phyloP scores from a whole-genome alignment of 2,329 filamentous ascomycete species.

The Paraphaeosphaeria minitans region DNA sequence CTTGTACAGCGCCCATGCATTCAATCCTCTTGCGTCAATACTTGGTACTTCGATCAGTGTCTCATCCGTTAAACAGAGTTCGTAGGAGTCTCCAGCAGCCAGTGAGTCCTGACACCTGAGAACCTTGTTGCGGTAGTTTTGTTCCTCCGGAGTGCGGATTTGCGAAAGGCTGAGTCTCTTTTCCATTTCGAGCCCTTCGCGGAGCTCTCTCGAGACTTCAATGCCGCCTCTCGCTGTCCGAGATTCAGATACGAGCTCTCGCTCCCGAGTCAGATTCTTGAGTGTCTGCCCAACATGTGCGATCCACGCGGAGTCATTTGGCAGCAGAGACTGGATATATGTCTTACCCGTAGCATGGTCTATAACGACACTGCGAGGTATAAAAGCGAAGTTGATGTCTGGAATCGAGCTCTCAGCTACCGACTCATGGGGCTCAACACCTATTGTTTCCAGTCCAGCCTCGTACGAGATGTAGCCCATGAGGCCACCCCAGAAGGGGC shows the following conservation, averaged over 20 bases:
- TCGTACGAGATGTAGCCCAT: slow-evolving; percentile 84
- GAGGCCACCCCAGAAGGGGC: slow-evolving; percentile 76
- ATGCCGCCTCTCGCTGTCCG: neutral
- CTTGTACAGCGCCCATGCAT: slow-evolving; percentile 69
- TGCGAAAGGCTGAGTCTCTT: slow-evolving; percentile 1
- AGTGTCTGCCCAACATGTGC: slow-evolving; percentile 46
- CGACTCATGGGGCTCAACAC: slow-evolving; percentile 45
- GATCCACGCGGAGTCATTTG: slow-evolving; percentile 41
- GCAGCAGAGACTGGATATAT: slow-evolving; percentile 66
- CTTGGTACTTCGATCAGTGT: slow-evolving; percentile 59
- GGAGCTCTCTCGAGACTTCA: neutral
- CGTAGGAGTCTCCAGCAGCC: slow-evolving; percentile 78
- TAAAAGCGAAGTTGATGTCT: slow-evolving; percentile 74
- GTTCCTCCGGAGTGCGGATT: slow-evolving; percentile 10
- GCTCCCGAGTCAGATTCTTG: neutral
- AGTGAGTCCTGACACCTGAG: slow-evolving; percentile 69
- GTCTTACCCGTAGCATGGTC: slow-evolving; percentile 66
- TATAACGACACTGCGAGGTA: slow-evolving; percentile 73
- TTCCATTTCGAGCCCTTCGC: slow-evolving; percentile 7
- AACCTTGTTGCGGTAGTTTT: slow-evolving; percentile 67
- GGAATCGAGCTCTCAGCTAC: slow-evolving; percentile 5
- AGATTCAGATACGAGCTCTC: neutral
- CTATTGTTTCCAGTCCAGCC: slow-evolving; percentile 67
- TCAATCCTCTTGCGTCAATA: slow-evolving; percentile 28
- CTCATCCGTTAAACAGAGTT: slow-evolving; percentile 78